Percentiles rank a stretch among this genome's conserved stretches.
Conservation (phyloP, 1,284 basidiomycete genomes). For the Amylostereum areolatum region DNA sequence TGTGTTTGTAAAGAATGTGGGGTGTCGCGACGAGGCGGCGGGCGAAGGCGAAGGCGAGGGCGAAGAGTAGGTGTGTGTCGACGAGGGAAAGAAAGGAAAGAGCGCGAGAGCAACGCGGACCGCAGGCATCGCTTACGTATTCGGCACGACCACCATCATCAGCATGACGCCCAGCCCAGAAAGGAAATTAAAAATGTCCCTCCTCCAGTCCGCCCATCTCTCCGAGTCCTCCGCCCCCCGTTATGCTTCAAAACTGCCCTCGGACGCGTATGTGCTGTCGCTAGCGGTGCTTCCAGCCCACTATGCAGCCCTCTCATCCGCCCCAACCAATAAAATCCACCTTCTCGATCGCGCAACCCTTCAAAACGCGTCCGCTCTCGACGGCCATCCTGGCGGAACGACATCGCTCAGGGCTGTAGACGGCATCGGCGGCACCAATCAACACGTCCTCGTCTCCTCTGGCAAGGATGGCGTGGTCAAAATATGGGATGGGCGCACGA, state of each 20-base stretch:
- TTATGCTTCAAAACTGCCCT: conserved; percentile 31
- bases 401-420: conserved; percentile 41
- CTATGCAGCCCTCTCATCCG: conserved; percentile 56
- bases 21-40: conserved; percentile 14
- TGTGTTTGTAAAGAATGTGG: conserved; percentile 19
- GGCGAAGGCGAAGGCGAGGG: too few species aligned
- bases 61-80: too few species aligned
- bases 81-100: too few species aligned
- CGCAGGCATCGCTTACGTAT: background rate
- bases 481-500: conserved; percentile 64
- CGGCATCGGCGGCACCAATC: conserved; percentile 24
- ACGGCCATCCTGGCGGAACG: conserved; percentile 48
- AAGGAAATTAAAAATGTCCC: conserved; percentile 19
- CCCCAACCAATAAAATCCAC: conserved; percentile 52
- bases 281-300: conserved; percentile 38
- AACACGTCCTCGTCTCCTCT: conserved; percentile 45
- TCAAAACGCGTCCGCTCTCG: conserved; percentile 36
- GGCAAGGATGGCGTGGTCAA: conserved; percentile 61
- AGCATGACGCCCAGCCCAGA: background rate
- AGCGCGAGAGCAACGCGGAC: too few species aligned
- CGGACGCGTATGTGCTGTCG: conserved; percentile 50
- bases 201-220: conserved; percentile 26
- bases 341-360: conserved; percentile 56
- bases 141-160: background rate
- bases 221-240: conserved; percentile 23